Conservation (phyloP, 495 filamentous ascomycete species). For the Viridothelium virens region DNA sequence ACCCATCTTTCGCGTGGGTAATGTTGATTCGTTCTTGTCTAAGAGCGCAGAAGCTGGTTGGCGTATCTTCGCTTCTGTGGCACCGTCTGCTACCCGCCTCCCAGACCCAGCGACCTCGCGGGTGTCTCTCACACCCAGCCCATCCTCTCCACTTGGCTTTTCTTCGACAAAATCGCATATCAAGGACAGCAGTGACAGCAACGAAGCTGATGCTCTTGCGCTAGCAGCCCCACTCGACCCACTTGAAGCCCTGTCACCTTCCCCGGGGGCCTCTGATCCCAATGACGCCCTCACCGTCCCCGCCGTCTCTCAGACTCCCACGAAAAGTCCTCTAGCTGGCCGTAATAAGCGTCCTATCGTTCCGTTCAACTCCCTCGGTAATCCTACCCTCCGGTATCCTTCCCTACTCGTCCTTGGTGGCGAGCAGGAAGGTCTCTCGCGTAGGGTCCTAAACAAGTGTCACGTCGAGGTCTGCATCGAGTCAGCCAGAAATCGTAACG, state of each 20-base stretch:
- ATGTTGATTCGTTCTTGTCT: conserved; percentile 60
- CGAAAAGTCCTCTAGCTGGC: background rate
- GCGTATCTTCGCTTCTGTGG: conserved; percentile 72
- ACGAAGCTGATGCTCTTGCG: background rate
- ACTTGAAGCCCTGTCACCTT: background rate
- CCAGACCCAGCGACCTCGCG: background rate
- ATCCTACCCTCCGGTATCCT: background rate
- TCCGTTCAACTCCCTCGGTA: background rate
- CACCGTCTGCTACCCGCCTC: conserved; percentile 28
- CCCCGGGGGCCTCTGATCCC: background rate
- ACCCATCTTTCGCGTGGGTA: conserved; percentile 56
- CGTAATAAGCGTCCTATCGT: background rate
- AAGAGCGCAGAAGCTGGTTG: conserved; percentile 64
- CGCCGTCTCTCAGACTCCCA: background rate
- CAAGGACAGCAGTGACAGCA: background rate
- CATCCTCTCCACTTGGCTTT: background rate
- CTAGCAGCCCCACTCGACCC: background rate
- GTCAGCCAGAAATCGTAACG: conserved; percentile 35
- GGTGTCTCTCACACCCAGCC: background rate
- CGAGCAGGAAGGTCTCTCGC: conserved; percentile 67
- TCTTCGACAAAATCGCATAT: background rate
- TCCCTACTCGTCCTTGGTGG: conserved; percentile 48
- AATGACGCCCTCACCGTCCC: background rate
- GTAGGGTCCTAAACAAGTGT: conserved; percentile 53
- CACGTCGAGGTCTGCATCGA: conserved; percentile 53